phyloP scores from a whole-genome alignment of 192 early-diverging fungal species.

The Mortierella antarctica region DNA sequence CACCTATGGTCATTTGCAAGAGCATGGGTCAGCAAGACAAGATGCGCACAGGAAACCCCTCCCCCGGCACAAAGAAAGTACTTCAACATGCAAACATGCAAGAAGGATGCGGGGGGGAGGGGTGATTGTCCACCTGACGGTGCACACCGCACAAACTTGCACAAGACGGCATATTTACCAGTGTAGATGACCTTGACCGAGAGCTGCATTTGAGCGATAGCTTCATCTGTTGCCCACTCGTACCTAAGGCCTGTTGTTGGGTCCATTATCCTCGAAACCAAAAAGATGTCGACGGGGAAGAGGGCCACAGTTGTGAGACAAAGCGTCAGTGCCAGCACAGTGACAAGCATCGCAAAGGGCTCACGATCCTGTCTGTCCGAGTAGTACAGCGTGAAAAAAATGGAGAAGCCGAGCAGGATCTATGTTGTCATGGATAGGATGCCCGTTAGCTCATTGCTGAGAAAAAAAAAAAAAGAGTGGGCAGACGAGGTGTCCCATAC shows the following conservation, averaged over 20 bases:
- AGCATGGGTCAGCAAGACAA: neutral
- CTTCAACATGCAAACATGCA: neutral
- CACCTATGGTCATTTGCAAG: constrained; percentile 26
- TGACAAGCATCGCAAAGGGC: constrained; percentile 61
- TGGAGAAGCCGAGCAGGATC: constrained; percentile 57
- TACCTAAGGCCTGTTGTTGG: constrained; percentile 61
- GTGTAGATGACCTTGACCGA: constrained; percentile 59
- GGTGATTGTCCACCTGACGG: neutral
- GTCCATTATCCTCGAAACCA: constrained; percentile 67
- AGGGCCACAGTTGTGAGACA: constrained; percentile 60
- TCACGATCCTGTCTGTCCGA: constrained; percentile 63
- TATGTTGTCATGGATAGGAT: constrained; percentile 3
- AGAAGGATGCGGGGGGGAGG: neutral
- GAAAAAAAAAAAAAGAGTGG: too few species aligned
- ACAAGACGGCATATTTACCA: constrained; percentile 29
- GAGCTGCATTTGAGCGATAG: constrained; percentile 49
- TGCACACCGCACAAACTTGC: neutral
- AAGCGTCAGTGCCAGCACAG: constrained; percentile 57
- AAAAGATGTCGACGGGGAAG: constrained; percentile 66
- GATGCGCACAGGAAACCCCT: neutral
- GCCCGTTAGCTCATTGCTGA: too few species aligned
- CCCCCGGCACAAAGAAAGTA: neutral
- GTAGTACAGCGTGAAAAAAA: constrained; percentile 62
- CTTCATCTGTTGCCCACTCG: constrained; percentile 65
- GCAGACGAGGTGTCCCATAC: neutral